These are phyloP conservation scores for Jamesozyma hellenica DNA, from an alignment of 805 yeast genomes.

Conservation along the genomic window DNA sequence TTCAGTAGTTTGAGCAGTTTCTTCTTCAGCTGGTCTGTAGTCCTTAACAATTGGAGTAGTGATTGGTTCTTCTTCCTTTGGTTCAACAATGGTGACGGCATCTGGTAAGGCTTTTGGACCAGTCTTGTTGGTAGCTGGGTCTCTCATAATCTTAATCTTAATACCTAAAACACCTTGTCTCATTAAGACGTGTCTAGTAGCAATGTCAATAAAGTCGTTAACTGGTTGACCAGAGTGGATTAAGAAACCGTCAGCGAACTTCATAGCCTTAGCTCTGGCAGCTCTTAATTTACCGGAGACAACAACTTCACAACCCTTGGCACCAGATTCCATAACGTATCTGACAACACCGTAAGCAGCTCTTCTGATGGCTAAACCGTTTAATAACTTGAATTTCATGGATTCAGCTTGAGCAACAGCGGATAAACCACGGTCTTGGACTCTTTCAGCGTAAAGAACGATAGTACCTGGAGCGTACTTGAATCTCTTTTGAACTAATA, in stretches of 20 bases:
- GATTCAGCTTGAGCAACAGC: conserved; percentile 99
- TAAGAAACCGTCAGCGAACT: conserved; percentile 99
- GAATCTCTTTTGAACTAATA: conserved; percentile 98
- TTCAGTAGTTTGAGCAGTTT: conserved; percentile 22
- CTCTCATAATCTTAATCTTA: conserved; percentile 99
- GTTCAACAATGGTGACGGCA: conserved; percentile 83
- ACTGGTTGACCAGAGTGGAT: conserved; percentile 99
- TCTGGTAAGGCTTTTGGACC: conserved; percentile 95
- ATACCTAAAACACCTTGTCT: conserved; percentile 99
- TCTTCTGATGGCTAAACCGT: conserved; percentile 99
- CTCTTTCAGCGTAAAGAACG: conserved; percentile 96
- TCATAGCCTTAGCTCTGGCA: conserved; percentile 99
- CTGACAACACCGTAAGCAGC: conserved; percentile 99
- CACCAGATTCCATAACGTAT: conserved; percentile 99
- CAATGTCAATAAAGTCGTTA: conserved; percentile 94
- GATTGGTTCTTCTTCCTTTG: conserved; percentile 84
- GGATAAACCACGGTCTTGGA: conserved; percentile 97
- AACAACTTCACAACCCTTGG: conserved; percentile 99
- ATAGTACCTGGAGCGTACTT: conserved; percentile 87
- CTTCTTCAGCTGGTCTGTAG: conserved; percentile 41
- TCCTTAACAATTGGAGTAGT: conserved; percentile 75
- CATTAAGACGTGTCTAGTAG: conserved; percentile 98
- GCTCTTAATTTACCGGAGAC: conserved; percentile 99
- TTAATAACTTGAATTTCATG: conserved; percentile 91
- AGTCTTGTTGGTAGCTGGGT: conserved; percentile 75